These are phyloP conservation scores for Lumnitzera littorea DNA, from an alignment of 345 rosid species.

Conservation along the genomic window DNA sequence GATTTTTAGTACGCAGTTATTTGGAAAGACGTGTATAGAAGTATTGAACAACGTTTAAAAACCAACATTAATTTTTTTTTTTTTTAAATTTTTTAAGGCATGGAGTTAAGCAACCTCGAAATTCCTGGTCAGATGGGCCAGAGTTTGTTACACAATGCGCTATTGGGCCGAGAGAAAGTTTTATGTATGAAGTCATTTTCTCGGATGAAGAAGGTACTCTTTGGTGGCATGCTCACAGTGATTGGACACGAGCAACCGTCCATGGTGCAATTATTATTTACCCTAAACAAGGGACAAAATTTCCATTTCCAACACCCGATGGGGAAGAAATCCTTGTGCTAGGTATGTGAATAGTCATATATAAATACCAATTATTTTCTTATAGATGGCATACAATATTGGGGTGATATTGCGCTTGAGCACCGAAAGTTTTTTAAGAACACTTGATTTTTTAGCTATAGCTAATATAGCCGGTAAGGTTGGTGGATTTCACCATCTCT, in stretches of 20 bases:
- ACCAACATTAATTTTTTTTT: too few relatives aligned
- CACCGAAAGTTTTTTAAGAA: too few relatives aligned
- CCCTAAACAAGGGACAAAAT: slow-evolving; percentile 1
- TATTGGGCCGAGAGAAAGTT: slow-evolving; percentile 8
- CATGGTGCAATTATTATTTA: slow-evolving; percentile 25
- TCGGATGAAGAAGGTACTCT: slow-evolving; percentile 27
- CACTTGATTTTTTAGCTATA: too few relatives aligned
- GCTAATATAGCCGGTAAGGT: too few relatives aligned
- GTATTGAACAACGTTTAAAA: too few relatives aligned
- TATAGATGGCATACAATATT: too few relatives aligned
- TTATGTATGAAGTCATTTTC: slow-evolving; percentile 21
- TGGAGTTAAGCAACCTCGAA: slow-evolving; percentile 30
- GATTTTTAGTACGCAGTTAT: too few relatives aligned
- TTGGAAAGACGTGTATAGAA: too few relatives aligned
- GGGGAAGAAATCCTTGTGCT: slow-evolving; percentile 14
- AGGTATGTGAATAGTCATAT: slow-evolving; percentile 3
- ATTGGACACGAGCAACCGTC: slow-evolving; percentile 34
- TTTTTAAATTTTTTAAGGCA: slow-evolving; percentile 11
- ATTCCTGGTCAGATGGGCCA: slow-evolving; percentile 29
- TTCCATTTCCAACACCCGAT: slow-evolving; percentile 10
- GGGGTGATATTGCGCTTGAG: too few relatives aligned
- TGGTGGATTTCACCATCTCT: too few relatives aligned
- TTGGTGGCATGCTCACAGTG: slow-evolving; percentile 52
- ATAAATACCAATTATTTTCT: too few relatives aligned
- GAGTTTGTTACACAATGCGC: slow-evolving; percentile 28